Evolutionary conservation across 164 flowering plant genomes (phyloP), one percentile per base, ranked within the genome.

Genomic region (Vitis rotundifolia): DNA sequence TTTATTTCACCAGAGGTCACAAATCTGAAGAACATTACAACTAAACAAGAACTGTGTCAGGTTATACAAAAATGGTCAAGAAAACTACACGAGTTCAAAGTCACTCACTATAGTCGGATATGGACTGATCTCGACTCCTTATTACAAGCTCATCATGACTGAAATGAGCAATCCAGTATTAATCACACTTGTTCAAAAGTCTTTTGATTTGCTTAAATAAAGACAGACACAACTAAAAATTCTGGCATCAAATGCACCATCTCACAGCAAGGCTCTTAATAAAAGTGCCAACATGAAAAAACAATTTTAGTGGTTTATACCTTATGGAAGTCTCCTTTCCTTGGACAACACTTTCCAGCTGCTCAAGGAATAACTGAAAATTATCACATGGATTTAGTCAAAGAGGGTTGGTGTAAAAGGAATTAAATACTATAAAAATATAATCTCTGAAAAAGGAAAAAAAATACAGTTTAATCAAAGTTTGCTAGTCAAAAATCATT

Each of bases 1-100:
- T 83, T 77, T 73, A 95, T 89, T 83, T 95, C 98, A 61, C 93
- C 97, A 76, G 99, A 86, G 28, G 99, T 91, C 66, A 95, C 91
- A 84, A 95, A 93, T 83, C 98, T 91, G 87, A 95, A 95, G 85
- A 93, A 93, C 99, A 95, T 93, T 28, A 93, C 98, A 76, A 93
- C 98, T 93, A 71, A 15, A 64, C 73, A 86, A 37, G 44, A 37
- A 37, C 44, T 37, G 6, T 37, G 44, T 37, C 6, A 37, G 44
- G 44, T 37, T 6, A 37, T 37, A 78, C 66, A 81, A 76, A 80
- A 16, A 15, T 58, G 53, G 57, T 83, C 49, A 83, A 79, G 52
- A 72, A 19, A 52, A 54, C 18, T 14, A 52, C 22, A 61, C 0
- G 8, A 44, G 31, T 66, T 49, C 60, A 37, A 31, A 29, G n/a